Conservation (phyloP, 176 grass and related monocot genomes). For the Musa troglodytarum region DNA sequence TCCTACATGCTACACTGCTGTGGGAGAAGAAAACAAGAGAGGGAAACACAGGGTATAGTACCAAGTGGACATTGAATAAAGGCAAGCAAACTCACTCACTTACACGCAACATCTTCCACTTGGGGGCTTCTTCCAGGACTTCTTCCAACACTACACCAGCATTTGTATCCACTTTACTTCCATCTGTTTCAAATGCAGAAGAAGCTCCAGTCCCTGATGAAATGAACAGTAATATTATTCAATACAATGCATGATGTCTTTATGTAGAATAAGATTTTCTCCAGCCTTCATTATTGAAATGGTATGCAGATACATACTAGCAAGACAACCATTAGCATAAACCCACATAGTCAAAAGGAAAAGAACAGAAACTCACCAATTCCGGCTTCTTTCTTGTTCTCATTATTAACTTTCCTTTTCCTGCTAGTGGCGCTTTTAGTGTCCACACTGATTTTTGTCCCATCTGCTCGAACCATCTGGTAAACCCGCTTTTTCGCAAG, state of each 20-base stretch:
- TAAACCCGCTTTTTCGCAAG: slow-evolving; percentile 81
- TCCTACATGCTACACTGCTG: background rate
- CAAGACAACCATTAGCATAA: background rate
- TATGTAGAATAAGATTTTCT: background rate
- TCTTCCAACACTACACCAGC: slow-evolving; percentile 53
- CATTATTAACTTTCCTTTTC: slow-evolving; percentile 48
- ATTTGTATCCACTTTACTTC: slow-evolving; percentile 24
- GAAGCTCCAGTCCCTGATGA: slow-evolving; percentile 35
- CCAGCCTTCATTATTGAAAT: background rate
- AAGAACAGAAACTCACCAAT: slow-evolving; percentile 29
- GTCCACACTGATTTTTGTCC: slow-evolving; percentile 34
- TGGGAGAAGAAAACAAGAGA: background rate
- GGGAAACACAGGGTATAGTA: background rate
- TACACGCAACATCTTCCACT: slow-evolving; percentile 93
- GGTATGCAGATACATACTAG: background rate
- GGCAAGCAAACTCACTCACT: slow-evolving; percentile 38
- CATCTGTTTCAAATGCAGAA: slow-evolving; percentile 18
- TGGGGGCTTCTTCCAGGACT: slow-evolving; percentile 89
- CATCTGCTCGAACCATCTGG: slow-evolving; percentile 64
- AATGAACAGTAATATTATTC: background rate
- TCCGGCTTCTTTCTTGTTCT: slow-evolving; percentile 49
- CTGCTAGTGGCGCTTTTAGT: slow-evolving; percentile 40
- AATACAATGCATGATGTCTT: background rate
- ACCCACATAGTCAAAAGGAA: background rate
- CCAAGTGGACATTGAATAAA: slow-evolving; percentile 11